phyloP scores from a whole-genome alignment of 1,284 basidiomycete species.

The Tausonia pullulans region DNA sequence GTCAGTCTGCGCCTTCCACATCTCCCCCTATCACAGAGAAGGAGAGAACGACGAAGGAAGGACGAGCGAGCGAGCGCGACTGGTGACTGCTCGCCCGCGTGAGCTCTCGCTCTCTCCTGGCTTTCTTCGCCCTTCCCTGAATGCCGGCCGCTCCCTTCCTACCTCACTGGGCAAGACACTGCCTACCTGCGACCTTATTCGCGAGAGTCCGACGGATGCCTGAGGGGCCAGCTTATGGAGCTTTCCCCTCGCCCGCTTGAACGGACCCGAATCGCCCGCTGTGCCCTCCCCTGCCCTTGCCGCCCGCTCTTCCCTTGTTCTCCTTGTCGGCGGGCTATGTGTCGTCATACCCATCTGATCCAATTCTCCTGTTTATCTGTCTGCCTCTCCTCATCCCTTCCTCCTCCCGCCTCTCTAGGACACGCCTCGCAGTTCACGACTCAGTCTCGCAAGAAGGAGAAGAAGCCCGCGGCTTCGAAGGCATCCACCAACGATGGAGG shows the following conservation, averaged over 20 bases:
- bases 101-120: too few species aligned
- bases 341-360: too few species aligned
- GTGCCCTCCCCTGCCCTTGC: background rate
- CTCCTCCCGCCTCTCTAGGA: slow-evolving; percentile 22
- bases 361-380: background rate
- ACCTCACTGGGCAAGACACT: too few species aligned
- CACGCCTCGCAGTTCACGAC: slow-evolving; percentile 36
- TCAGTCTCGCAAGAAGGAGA: slow-evolving; percentile 27
- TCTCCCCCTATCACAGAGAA: background rate
- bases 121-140: too few species aligned
- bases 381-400: background rate
- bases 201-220: too few species aligned
- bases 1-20: slow-evolving; percentile 19
- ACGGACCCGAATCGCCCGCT: too few species aligned
- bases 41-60: background rate
- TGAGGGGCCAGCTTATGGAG: too few species aligned
- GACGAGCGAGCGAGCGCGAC: background rate
- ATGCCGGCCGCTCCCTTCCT: too few species aligned
- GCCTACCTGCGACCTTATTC: too few species aligned
- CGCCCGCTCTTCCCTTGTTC: background rate
- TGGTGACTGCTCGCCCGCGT: too few species aligned
- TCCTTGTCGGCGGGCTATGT: too few species aligned
- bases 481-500: background rate
- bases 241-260: too few species aligned
- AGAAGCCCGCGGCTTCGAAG: slow-evolving; percentile 25